These are phyloP conservation scores for Hypoxylon sp. DNA, from an alignment of 2,329 filamentous ascomycete genomes.

Conservation along the genomic window DNA sequence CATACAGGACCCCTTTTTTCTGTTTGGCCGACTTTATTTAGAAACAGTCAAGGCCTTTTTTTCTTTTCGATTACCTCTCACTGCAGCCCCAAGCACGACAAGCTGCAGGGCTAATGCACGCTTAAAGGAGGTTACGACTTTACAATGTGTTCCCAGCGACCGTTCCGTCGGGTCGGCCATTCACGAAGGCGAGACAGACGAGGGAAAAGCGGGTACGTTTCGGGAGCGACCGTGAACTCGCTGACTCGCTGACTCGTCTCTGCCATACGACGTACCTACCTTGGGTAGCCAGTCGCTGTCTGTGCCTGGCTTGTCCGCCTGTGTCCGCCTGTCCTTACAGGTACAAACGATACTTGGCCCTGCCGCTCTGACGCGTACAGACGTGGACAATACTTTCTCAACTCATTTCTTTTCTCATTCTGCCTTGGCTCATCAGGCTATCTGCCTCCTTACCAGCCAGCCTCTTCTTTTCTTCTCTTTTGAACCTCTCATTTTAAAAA, in stretches of 20 bases:
- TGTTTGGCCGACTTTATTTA: conserved; percentile 14
- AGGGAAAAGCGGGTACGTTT: conserved; percentile 26
- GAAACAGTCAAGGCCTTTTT: conserved; percentile 25
- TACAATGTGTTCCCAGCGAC: conserved; percentile 36
- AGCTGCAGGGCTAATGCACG: conserved; percentile 38
- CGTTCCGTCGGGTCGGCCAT: conserved; percentile 36
- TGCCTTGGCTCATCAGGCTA: too few relatives aligned
- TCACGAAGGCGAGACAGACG: conserved; percentile 22
- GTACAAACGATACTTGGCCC: too few relatives aligned
- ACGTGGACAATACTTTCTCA: neutral
- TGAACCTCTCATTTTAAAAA: conserved; percentile 15
- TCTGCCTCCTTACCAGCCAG: too few relatives aligned
- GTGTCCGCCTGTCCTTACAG: too few relatives aligned
- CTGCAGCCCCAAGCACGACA: conserved; percentile 25
- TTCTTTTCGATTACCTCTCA: conserved; percentile 20
- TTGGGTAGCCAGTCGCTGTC: too few relatives aligned
- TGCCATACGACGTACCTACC: too few relatives aligned
- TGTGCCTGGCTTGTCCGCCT: too few relatives aligned
- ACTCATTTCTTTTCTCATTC: conserved; percentile 16
- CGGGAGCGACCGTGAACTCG: conserved; percentile 34
- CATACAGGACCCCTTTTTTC: neutral
- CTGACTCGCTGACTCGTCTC: too few relatives aligned
- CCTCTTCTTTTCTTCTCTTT: conserved; percentile 3
- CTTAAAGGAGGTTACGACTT: conserved; percentile 35
- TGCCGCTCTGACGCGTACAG: neutral